Evolutionary conservation across 176 grass and related monocot genomes (phyloP).

Genomic region (Elymus sibiricus): DNA sequence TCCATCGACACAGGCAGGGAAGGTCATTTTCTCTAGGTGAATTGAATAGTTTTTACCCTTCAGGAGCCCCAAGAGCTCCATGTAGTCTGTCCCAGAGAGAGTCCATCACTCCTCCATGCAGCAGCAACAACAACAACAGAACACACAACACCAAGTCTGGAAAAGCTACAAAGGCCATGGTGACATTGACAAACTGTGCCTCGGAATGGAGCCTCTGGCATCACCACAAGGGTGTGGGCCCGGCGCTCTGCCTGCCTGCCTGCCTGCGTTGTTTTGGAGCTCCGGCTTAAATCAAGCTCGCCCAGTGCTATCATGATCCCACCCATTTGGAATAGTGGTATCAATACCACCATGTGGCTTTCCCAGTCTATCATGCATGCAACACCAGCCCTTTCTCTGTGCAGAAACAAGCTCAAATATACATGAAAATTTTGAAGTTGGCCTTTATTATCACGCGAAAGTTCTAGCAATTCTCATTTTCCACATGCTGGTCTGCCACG

Average conservation of each 20-base stretch:
- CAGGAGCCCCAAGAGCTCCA: neutral
- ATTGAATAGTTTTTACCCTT: neutral
- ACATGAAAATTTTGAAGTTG: neutral
- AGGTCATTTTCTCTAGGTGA: neutral
- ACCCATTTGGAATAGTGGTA: slow-evolving; percentile 19
- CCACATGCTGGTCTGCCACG: neutral
- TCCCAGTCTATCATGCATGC: neutral
- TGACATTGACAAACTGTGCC: slow-evolving; percentile 54
- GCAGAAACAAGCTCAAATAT: neutral
- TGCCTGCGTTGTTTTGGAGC: slow-evolving; percentile 32
- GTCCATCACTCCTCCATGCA: slow-evolving; percentile 5
- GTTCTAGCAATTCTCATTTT: neutral
- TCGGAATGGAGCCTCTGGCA: slow-evolving; percentile 47
- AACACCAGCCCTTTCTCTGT: neutral
- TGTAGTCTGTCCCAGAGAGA: neutral
- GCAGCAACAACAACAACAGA: slow-evolving; percentile 15
- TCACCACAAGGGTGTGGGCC: slow-evolving; percentile 20
- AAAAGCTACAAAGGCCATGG: slow-evolving; percentile 36
- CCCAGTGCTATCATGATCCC: slow-evolving; percentile 39
- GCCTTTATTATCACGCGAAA: too few relatives aligned
- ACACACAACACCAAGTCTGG: slow-evolving; percentile 47
- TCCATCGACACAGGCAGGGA: neutral
- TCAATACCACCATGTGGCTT: slow-evolving; percentile 32
- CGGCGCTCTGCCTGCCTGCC: neutral
- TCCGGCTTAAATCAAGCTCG: slow-evolving; percentile 31